phyloP scores from a whole-genome alignment of 768 basidiomycete species.

The Mycena capillaripes region DNA sequence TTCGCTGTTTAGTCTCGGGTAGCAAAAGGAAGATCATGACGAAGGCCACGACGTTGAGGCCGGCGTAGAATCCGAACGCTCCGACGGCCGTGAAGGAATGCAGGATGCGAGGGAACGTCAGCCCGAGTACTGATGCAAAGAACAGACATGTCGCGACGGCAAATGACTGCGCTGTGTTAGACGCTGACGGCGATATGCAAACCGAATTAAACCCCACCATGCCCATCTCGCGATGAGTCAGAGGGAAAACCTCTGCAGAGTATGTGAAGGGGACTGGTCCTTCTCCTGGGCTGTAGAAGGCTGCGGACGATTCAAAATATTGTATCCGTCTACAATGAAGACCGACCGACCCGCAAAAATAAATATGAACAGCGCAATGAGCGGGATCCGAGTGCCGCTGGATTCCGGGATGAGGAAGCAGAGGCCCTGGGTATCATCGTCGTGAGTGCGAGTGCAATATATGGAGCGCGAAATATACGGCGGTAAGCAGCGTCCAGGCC shows the following conservation, averaged over 20 bases:
- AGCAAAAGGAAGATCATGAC: constrained; percentile 70
- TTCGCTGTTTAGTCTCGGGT: constrained; percentile 69
- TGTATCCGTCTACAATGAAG: too few relatives aligned
- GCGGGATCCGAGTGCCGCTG: constrained; percentile 54
- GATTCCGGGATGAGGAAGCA: constrained; percentile 66
- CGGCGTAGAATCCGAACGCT: constrained; percentile 72
- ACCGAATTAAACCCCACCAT: too few relatives aligned
- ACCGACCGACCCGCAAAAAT: constrained; percentile 42
- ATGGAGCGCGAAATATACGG: too few relatives aligned
- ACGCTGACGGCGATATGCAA: too few relatives aligned
- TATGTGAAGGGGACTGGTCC: constrained; percentile 94
- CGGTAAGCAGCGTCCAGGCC: constrained; percentile 79
- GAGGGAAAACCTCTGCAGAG: constrained; percentile 92
- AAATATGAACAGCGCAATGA: constrained; percentile 55
- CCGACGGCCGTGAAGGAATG: constrained; percentile 58
- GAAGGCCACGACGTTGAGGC: constrained; percentile 63
- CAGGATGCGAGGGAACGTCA: constrained; percentile 72
- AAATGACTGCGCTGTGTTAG: constrained; percentile 67
- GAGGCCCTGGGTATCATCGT: constrained; percentile 63
- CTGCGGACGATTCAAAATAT: constrained; percentile 30
- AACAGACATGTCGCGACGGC: constrained; percentile 66
- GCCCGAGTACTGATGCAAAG: constrained; percentile 68
- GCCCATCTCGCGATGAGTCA: constrained; percentile 81
- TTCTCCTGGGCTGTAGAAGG: constrained; percentile 87
- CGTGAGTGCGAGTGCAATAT: too few relatives aligned